These are phyloP conservation scores for Mortierella sp. DNA, from an alignment of 371 early-diverging fungal genomes.

Conservation along the genomic window DNA sequence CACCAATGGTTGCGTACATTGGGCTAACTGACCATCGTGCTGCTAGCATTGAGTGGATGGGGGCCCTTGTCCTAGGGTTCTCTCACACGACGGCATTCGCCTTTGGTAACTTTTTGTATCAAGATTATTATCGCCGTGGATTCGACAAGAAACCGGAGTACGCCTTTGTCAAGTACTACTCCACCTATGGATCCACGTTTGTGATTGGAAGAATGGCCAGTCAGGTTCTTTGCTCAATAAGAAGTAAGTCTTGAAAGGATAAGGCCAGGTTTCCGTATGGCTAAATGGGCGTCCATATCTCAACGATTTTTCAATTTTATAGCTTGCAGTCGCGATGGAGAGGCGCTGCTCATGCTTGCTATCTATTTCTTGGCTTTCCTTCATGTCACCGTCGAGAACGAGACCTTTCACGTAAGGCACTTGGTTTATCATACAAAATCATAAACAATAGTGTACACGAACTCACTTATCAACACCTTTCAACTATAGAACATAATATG, in stretches of 20 bases:
- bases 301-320: background rate
- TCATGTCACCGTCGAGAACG: conserved; percentile 51
- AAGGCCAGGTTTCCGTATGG: background rate
- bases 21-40: conserved; percentile 23
- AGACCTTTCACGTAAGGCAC: conserved; percentile 46
- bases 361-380: conserved; percentile 54
- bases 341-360: conserved; percentile 46
- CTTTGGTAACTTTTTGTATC: conserved; percentile 49
- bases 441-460: background rate
- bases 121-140: conserved; percentile 50
- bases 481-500: conserved; percentile 39
- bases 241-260: conserved; percentile 16
- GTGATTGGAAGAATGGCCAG: conserved; percentile 46
- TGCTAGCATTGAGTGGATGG: conserved; percentile 44
- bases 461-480: background rate
- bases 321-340: conserved; percentile 49
- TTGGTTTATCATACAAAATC: background rate
- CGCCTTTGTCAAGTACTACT: conserved; percentile 52
- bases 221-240: conserved; percentile 45
- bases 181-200: conserved; percentile 52
- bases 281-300: background rate
- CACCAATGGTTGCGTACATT: conserved; percentile 34
- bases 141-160: conserved; percentile 52
- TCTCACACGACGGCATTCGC: conserved; percentile 51
- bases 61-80: conserved; percentile 45